These are phyloP conservation scores for Arthroderma sp. DNA, from an alignment of 2,329 filamentous ascomycete genomes.

Conservation along the genomic window DNA sequence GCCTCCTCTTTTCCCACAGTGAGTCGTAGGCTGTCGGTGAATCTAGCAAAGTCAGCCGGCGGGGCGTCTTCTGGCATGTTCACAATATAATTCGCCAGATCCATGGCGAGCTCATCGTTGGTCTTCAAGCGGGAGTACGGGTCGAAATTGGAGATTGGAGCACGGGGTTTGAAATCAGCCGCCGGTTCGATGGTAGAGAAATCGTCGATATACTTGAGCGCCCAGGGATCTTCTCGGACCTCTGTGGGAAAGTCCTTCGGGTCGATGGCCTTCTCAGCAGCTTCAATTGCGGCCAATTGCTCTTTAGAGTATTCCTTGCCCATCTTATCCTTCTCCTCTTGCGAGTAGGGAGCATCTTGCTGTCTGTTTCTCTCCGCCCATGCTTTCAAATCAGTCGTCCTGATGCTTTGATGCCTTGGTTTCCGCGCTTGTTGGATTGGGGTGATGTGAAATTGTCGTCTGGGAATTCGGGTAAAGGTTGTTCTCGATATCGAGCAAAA, in stretches of 20 bases:
- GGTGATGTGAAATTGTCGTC: slow-evolving; percentile 37
- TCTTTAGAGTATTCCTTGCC: slow-evolving; percentile 59
- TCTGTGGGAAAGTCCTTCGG: slow-evolving; percentile 61
- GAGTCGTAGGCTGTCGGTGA: slow-evolving; percentile 35
- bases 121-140: slow-evolving; percentile 48
- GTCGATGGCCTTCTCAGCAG: slow-evolving; percentile 64
- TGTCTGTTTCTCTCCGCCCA: slow-evolving; percentile 13
- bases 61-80: slow-evolving; percentile 40
- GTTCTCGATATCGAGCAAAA: slow-evolving; percentile 36
- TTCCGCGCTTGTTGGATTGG: slow-evolving; percentile 22
- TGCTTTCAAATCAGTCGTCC: slow-evolving; percentile 17
- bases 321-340: slow-evolving; percentile 51
- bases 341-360: slow-evolving; percentile 47
- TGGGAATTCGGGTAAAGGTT: slow-evolving; percentile 28
- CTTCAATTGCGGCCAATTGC: slow-evolving; percentile 69
- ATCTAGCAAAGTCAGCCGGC: slow-evolving; percentile 29
- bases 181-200: slow-evolving; percentile 64
- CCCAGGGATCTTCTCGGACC: slow-evolving; percentile 59
- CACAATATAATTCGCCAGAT: slow-evolving; percentile 35
- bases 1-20: slow-evolving; percentile 38
- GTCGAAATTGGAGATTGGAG: slow-evolving; percentile 38
- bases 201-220: slow-evolving; percentile 67
- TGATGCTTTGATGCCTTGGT: slow-evolving; percentile 28
- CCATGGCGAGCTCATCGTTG: slow-evolving; percentile 47
- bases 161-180: slow-evolving; percentile 55